Conservation (phyloP, 1,284 basidiomycete species). For the Ceratobasidium sp. region DNA sequence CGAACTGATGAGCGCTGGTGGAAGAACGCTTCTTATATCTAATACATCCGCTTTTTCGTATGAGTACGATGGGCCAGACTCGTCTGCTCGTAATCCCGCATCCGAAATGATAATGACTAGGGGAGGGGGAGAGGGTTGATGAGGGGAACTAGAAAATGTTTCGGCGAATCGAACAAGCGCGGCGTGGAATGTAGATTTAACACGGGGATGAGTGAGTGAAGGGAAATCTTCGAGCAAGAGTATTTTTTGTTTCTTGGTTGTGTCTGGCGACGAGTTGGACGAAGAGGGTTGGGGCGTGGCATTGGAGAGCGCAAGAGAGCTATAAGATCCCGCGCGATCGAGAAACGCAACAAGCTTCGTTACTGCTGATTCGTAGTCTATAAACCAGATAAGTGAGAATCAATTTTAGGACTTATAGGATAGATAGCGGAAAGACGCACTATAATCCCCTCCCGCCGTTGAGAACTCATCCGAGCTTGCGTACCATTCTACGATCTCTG, state of each 20-base stretch:
- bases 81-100: constrained; percentile 71
- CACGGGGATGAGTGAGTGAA: constrained; percentile 82
- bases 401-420: no score
- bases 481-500: constrained; percentile 89
- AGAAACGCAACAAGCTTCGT: constrained; percentile 84
- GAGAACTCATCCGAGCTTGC: constrained; percentile 64
- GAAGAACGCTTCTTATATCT: constrained; percentile 75
- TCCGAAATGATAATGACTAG: constrained; percentile 89
- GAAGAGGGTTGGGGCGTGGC: constrained; percentile 38
- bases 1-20: constrained; percentile 66
- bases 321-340: constrained; percentile 73
- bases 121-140: constrained; percentile 58
- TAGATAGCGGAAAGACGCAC: constrained; percentile 43
- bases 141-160: constrained; percentile 44
- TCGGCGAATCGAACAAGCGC: constrained; percentile 69
- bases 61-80: constrained; percentile 57
- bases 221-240: constrained; percentile 93
- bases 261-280: constrained; percentile 47
- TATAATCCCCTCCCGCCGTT: constrained; percentile 49
- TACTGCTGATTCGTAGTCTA: constrained; percentile 69
- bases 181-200: constrained; percentile 79
- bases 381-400: constrained; percentile 14
- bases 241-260: constrained; percentile 59
- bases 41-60: constrained; percentile 63
- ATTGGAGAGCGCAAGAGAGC: constrained; percentile 61